Evolutionary conservation across 2,329 filamentous ascomycete species (phyloP), one percentile per base, ranked within the genome.

Genomic region (Lasiodiplodia hormozganensis): DNA sequence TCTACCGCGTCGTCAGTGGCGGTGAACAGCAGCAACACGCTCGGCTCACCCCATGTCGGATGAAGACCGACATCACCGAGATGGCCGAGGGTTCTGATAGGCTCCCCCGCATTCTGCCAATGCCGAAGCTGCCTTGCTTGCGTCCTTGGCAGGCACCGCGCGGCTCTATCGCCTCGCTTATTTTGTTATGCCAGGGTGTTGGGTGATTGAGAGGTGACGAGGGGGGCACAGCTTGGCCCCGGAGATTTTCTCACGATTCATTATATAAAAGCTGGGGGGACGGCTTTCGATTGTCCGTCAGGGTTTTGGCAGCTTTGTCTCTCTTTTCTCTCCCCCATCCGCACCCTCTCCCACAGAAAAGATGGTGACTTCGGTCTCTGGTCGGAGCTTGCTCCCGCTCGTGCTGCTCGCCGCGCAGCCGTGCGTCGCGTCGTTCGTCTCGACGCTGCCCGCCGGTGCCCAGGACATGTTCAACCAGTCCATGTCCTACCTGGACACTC

Each of bases 401-500:
- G 28, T 53, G 11, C 60, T 64, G 47, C 60, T 64, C 25, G 60
- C 11, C 3, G 60, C 60, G 18, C 60, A 38, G 43, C 40, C 60
- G 12, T 64, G 60, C n/a, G 18, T 49, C 21, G 51, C 60, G 4
- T 64, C 60, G 43, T 64, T 64, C 21, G 47, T 64, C 4, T 64
- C 60, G 31, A 64, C 43, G 8, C 62, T 65, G 1, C 52, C 62
- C n/a, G 43, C 62, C 18, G 36, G 47, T 28, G 62, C 62, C 21
- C 62, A 56, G 62, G 51, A 56, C 51, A 54, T 65, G 62, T 65
- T 86, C 66, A 77, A 83, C 57, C 79, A 85, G 75, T 85, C 85
- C 2, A 88, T 88, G 85, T 70, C 76, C 6, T 86, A 85, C 79
- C 80, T 88, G 79, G 87, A 89, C 71, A 77, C 75, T 2, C 85